These are phyloP conservation scores for Chlorella sp. DNA, from an alignment of 139 green algal genomes.

Conservation along the genomic window DNA sequence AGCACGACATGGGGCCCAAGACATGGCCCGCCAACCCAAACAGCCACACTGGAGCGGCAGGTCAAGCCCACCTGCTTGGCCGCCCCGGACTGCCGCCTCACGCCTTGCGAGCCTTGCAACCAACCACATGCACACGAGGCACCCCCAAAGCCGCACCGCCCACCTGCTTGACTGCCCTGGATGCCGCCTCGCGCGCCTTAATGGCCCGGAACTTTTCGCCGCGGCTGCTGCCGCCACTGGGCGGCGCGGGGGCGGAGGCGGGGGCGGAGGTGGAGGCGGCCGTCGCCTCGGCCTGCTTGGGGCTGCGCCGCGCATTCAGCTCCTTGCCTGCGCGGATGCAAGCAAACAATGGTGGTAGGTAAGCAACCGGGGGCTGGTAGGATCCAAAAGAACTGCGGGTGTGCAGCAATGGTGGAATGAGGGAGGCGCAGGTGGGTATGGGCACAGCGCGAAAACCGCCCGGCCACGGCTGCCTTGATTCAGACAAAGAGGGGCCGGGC, in stretches of 20 bases:
- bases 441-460: slow-evolving; percentile 6
- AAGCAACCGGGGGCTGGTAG: background rate
- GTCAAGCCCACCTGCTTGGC: background rate
- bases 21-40: background rate
- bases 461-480: background rate
- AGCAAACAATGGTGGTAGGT: background rate
- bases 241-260: slow-evolving; percentile 5
- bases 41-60: background rate
- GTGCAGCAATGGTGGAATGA: background rate
- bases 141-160: background rate
- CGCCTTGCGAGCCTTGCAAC: background rate
- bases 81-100: slow-evolving; percentile 5
- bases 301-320: slow-evolving; percentile 52
- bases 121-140: background rate
- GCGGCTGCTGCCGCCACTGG: slow-evolving; percentile 33
- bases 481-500: background rate
- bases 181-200: slow-evolving; percentile 79
- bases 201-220: slow-evolving; percentile 76
- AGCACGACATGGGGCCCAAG: no score
- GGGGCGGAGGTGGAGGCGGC: background rate
- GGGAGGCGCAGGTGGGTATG: background rate
- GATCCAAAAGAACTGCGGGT: background rate
- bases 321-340: slow-evolving; percentile 49
- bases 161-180: slow-evolving; percentile 56
- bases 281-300: slow-evolving; percentile 19